Evolutionary conservation across 805 yeast genomes (phyloP).

Genomic region (Saccharomycopsis babjevae): DNA sequence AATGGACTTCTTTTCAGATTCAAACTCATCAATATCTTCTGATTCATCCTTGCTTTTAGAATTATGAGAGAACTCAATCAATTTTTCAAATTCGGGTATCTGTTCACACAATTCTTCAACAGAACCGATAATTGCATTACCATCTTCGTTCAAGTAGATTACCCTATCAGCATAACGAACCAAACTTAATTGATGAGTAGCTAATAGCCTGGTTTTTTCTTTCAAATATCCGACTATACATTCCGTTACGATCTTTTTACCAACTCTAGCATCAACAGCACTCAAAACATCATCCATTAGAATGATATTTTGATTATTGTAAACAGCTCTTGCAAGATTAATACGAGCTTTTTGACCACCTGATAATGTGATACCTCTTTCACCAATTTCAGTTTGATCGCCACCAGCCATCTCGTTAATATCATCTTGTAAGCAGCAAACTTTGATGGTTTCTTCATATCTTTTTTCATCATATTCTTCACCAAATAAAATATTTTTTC

Average conservation of each 20-base stretch:
- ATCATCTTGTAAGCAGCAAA: slow-evolving; percentile 52
- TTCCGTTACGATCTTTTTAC: slow-evolving; percentile 50
- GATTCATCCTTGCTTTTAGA: slow-evolving; percentile 23
- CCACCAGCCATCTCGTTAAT: slow-evolving; percentile 53
- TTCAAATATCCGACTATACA: slow-evolving; percentile 46
- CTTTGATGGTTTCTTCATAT: slow-evolving; percentile 44
- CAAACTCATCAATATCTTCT: slow-evolving; percentile 8
- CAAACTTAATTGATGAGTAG: slow-evolving; percentile 66
- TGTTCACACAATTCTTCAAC: slow-evolving; percentile 33
- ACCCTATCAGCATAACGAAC: slow-evolving; percentile 52
- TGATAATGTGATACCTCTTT: slow-evolving; percentile 61
- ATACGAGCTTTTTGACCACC: slow-evolving; percentile 74
- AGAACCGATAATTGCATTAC: slow-evolving; percentile 42
- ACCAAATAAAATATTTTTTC: slow-evolving; percentile 59
- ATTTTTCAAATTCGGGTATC: slow-evolving; percentile 34
- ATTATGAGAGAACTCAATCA: slow-evolving; percentile 31
- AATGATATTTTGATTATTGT: slow-evolving; percentile 47
- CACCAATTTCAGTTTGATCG: slow-evolving; percentile 63
- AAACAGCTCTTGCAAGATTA: slow-evolving; percentile 59
- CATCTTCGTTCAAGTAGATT: slow-evolving; percentile 44
- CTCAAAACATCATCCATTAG: slow-evolving; percentile 60
- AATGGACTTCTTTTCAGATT: background rate
- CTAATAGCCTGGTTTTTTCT: slow-evolving; percentile 51
- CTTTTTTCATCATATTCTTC: slow-evolving; percentile 32
- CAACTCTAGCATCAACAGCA: slow-evolving; percentile 73